Evolutionary conservation across 176 grass and related monocot genomes (phyloP).

Genomic region (Cocos nucifera): DNA sequence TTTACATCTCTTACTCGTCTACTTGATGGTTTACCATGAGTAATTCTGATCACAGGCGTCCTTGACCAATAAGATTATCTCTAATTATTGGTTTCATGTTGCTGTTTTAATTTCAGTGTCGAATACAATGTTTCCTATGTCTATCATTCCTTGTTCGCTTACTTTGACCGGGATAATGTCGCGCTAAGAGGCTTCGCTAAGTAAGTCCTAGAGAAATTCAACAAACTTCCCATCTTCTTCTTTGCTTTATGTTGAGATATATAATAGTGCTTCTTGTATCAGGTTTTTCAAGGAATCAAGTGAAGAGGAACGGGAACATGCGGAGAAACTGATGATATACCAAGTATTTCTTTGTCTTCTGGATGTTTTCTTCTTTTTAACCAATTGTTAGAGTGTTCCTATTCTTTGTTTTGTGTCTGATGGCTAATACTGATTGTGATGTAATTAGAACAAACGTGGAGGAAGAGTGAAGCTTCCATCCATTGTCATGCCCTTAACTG

Average conservation of each 20-base stretch:
- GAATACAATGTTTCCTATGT: slow-evolving; percentile 86
- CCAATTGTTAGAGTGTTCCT: neutral
- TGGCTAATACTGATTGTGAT: neutral
- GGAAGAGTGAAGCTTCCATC: slow-evolving; percentile 19
- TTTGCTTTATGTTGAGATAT: no score
- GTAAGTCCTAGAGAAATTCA: slow-evolving; percentile 23
- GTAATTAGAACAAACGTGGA: slow-evolving; percentile 20
- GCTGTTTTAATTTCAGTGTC: slow-evolving; percentile 40
- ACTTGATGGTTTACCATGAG: neutral
- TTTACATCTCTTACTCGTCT: no score
- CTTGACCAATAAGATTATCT: neutral
- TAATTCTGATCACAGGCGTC: neutral
- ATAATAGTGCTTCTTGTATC: no score
- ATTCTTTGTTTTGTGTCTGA: neutral
- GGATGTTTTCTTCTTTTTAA: neutral
- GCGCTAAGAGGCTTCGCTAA: slow-evolving; percentile 79
- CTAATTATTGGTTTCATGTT: neutral
- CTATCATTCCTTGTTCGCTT: slow-evolving; percentile 86
- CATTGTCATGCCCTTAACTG: slow-evolving; percentile 7
- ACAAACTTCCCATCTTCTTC: no score
- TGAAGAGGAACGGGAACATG: slow-evolving; percentile 15
- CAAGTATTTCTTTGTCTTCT: neutral
- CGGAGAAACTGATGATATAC: slow-evolving; percentile 5
- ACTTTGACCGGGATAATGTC: slow-evolving; percentile 88
- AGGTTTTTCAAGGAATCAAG: slow-evolving; percentile 18